phyloP scores from a whole-genome alignment of 192 early-diverging fungal species.

The Coemansia sp. region DNA sequence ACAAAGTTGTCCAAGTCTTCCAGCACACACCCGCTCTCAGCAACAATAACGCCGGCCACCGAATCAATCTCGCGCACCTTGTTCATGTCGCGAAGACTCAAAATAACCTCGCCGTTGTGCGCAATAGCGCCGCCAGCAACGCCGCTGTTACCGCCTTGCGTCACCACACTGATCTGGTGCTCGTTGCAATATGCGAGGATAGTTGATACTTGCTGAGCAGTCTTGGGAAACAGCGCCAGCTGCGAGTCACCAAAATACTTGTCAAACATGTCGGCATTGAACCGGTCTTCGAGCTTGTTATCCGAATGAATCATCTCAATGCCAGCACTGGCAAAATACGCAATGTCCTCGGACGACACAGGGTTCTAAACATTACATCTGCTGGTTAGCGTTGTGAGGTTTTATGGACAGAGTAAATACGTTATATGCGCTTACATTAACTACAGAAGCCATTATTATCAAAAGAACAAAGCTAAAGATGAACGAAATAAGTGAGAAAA shows the following conservation, averaged over 20 bases:
- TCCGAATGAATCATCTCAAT: constrained; percentile 17
- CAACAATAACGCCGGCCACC: constrained; percentile 79
- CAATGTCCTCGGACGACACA: constrained; percentile 27
- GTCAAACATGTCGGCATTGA: constrained; percentile 83
- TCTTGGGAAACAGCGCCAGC: constrained; percentile 78
- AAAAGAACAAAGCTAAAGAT: not conserved
- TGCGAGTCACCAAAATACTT: constrained; percentile 84
- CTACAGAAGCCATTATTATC: not conserved
- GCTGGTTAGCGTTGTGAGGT: not conserved
- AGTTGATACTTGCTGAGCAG: constrained; percentile 77
- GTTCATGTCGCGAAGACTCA: constrained; percentile 78
- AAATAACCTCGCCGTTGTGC: constrained; percentile 87
- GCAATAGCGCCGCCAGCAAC: constrained; percentile 91
- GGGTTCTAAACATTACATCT: constrained; percentile 4
- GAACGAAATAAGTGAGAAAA: not conserved
- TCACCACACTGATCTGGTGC: constrained; percentile 78
- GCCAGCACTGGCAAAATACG: constrained; percentile 29
- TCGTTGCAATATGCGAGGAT: constrained; percentile 87
- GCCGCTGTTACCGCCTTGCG: constrained; percentile 98
- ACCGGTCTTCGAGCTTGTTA: constrained; percentile 20
- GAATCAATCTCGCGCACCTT: constrained; percentile 68
- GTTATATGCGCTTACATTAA: not conserved
- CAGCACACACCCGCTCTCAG: constrained; percentile 88
- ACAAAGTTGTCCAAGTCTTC: constrained; percentile 84
- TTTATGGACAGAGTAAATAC: not conserved